Base-by-base conservation (phyloP, 2,329 filamentous ascomycete genomes). In the Monilinia fructigena region DNA sequence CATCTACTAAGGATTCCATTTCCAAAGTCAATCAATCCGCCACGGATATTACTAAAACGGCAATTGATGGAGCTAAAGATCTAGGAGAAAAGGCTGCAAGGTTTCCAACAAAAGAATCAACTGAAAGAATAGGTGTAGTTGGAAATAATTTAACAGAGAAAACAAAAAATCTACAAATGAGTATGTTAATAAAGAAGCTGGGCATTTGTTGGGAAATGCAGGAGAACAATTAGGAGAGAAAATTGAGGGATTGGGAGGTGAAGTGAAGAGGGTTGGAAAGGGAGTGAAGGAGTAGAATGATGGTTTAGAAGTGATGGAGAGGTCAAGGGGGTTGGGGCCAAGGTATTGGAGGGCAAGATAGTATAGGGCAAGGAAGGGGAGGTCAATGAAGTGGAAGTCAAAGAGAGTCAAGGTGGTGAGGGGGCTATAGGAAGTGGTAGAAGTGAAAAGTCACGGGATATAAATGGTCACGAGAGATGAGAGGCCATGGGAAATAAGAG, bases 161-260 rank as follows among this genome's bases (percentile, higher is more conserved):
- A 0, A 58, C 66, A 45, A 70, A 45, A 70, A 66, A 48, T 56
- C 31, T 12, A 68, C 66, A 12, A 63, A 70, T 40, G 70, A 73
- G 26, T 66, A 67, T 26, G 67, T 64, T 5, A 71, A 65, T 10
- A 69, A 73, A 60, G 69, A 74, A 23, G 73, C 71, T 2, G 73
- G 72, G 1, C 70, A 74, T 67, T n/a, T 75, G 16, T 45, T 74
- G n/a, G 74, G 72, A 1, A 74, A 74, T 70, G 72, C 73, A 20
- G 69, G 71, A 35, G 73, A 74, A 58, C 65, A 66, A 65, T 48
- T 75, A 38, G 73, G 74, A 31, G 72, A 65, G 7, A 72, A 68
- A 60, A 67, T 73, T 63, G 68, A 69, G 55, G 69, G 71, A 11
- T 56, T 56, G 7, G 71, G 70, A 31, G 65, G 72, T 38, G 68